Percentiles rank a stretch among this genome's conserved stretches.
These are phyloP conservation scores for Daldinia sp. DNA, from an alignment of 2,329 filamentous ascomycete genomes.

Conservation along the genomic window DNA sequence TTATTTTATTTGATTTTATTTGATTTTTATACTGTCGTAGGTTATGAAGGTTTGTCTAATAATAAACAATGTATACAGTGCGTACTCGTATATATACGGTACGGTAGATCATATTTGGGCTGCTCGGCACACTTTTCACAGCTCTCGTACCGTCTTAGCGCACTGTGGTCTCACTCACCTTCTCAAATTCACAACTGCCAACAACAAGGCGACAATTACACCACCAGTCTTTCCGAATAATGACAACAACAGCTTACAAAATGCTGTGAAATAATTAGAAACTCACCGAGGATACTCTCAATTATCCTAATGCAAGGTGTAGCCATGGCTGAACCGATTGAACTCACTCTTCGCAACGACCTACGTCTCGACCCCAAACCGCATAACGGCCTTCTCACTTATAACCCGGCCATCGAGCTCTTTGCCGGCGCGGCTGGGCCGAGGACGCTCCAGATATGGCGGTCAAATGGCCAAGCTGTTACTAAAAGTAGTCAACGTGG, in stretches of 20 bases:
- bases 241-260: not conserved
- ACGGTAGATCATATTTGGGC: not conserved
- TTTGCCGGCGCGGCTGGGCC: conserved; percentile 75
- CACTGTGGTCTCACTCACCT: conserved; percentile 4
- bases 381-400: conserved; percentile 68
- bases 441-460: conserved; percentile 76
- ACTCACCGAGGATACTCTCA: not conserved
- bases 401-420: conserved; percentile 87
- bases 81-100: not conserved
- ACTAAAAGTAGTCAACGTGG: conserved; percentile 60
- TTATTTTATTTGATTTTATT: not conserved
- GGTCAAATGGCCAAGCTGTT: conserved; percentile 76
- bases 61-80: conserved; percentile 3
- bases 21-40: too few species aligned
- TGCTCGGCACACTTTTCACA: not conserved
- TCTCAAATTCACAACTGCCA: conserved; percentile 30
- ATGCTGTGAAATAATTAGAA: conserved; percentile 33
- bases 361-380: conserved; percentile 65
- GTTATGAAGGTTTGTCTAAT: not conserved
- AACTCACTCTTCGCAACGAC: conserved; percentile 62
- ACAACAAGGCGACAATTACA: not conserved
- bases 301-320: conserved; percentile 26
- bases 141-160: not conserved
- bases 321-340: conserved; percentile 43
- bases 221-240: conserved; percentile 1